Evolutionary conservation across 345 rosid species (phyloP).

Genomic region (Theobroma cacao): DNA sequence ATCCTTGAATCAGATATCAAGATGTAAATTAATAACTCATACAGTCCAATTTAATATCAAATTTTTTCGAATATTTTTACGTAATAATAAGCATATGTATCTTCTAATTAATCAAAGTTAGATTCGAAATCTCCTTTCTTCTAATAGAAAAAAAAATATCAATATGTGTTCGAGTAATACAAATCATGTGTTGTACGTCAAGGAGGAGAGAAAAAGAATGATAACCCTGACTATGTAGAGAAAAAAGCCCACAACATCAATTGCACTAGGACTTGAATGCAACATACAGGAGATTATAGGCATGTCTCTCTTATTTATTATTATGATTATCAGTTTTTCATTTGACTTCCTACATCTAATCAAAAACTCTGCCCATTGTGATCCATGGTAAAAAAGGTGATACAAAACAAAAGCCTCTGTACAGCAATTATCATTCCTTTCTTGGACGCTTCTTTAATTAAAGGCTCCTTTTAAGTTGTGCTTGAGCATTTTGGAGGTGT

Average conservation of each 20-base stretch:
- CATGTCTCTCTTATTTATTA: constrained; percentile 8
- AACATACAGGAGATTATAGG: constrained; percentile 6
- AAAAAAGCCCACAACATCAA: constrained; percentile 13
- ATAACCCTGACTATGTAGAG: not conserved
- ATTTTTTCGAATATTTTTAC: too few relatives aligned
- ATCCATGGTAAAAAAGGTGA: not conserved
- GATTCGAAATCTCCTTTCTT: not conserved
- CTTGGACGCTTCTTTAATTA: not conserved
- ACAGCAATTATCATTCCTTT: constrained; percentile 20
- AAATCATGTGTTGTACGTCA: not conserved
- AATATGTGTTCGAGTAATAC: not conserved
- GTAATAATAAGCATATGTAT: too few relatives aligned
- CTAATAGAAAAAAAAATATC: not conserved
- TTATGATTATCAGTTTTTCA: too few relatives aligned
- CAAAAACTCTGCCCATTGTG: constrained; percentile 12
- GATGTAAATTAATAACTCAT: too few relatives aligned
- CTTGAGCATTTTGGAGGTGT: constrained; percentile 35
- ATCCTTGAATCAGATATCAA: too few relatives aligned
- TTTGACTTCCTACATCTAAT: not conserved
- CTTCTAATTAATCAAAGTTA: too few relatives aligned
- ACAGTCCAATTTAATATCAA: too few relatives aligned
- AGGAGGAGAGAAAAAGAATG: not conserved
- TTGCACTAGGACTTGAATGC: not conserved
- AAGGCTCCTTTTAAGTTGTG: constrained; percentile 20
- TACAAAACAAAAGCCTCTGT: constrained; percentile 26